Conservation (phyloP, 768 basidiomycete species). For the Russula griseocarnosa region DNA sequence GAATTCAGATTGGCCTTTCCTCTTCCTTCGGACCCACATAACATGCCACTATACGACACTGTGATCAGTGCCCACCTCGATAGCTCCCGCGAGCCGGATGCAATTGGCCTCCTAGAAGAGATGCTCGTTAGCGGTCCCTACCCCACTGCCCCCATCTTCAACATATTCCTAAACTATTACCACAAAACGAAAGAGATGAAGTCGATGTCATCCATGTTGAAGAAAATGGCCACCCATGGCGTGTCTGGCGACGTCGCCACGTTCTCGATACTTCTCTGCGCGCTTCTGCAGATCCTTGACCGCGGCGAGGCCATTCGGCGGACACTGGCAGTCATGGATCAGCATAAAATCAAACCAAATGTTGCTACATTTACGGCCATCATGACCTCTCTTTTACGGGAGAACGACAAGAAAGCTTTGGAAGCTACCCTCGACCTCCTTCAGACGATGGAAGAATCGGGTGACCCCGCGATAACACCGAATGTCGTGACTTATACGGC, state of each 20-base stretch:
- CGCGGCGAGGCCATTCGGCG: conserved; percentile 60
- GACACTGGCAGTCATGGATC: conserved; percentile 69
- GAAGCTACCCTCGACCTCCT: conserved; percentile 65
- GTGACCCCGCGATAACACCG: conserved; percentile 42
- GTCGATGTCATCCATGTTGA: conserved; percentile 53
- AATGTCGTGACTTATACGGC: conserved; percentile 84
- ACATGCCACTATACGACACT: conserved; percentile 60
- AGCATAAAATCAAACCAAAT: conserved; percentile 68
- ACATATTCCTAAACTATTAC: conserved; percentile 71
- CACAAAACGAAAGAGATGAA: conserved; percentile 60
- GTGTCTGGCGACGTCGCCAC: conserved; percentile 77
- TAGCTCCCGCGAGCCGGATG: conserved; percentile 35
- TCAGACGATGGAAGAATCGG: conserved; percentile 64
- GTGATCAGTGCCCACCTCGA: conserved; percentile 63
- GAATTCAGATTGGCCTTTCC: conserved; percentile 43
- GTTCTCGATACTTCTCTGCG: conserved; percentile 80
- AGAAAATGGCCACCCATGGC: conserved; percentile 49
- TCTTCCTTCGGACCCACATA: conserved; percentile 33
- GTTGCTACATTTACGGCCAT: conserved; percentile 75
- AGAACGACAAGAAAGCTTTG: conserved; percentile 51
- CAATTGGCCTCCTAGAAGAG: conserved; percentile 38
- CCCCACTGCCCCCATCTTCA: conserved; percentile 74
- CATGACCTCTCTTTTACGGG: conserved; percentile 66
- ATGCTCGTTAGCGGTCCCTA: conserved; percentile 49
- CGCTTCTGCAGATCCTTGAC: conserved; percentile 59